These are phyloP conservation scores for Neurospora sp. DNA, from an alignment of 495 filamentous ascomycete genomes.

Conservation along the genomic window DNA sequence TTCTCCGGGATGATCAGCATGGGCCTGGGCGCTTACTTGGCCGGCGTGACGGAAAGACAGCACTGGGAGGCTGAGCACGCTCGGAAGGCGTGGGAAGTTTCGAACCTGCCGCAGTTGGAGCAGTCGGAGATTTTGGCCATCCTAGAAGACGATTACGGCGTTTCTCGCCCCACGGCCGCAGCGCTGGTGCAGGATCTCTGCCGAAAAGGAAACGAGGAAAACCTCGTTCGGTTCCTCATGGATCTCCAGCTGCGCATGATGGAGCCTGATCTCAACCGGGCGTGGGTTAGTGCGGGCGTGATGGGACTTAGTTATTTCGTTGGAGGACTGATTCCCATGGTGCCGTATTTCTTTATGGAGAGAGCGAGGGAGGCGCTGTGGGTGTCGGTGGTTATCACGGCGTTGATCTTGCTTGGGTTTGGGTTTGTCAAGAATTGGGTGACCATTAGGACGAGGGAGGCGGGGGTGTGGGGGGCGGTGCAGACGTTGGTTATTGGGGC, in stretches of 20 bases:
- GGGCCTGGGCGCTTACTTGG: slow-evolving; percentile 52
- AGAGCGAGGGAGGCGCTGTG: slow-evolving; percentile 35
- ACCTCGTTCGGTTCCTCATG: slow-evolving; percentile 46
- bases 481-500: slow-evolving; percentile 34
- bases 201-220: slow-evolving; percentile 20
- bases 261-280: slow-evolving; percentile 29
- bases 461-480: slow-evolving; percentile 28
- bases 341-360: slow-evolving; percentile 44
- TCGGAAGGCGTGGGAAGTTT: slow-evolving; percentile 34
- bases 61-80: slow-evolving; percentile 37
- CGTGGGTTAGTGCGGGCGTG: slow-evolving; percentile 37
- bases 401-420: slow-evolving; percentile 41
- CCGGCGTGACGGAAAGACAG: slow-evolving; percentile 36
- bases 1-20: slow-evolving; percentile 51
- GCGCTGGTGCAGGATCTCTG: slow-evolving; percentile 32
- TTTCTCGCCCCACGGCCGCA: slow-evolving; percentile 18
- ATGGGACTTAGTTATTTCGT: slow-evolving; percentile 47
- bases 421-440: slow-evolving; percentile 42
- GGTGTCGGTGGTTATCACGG: slow-evolving; percentile 40
- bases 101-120: slow-evolving; percentile 28
- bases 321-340: slow-evolving; percentile 46
- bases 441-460: slow-evolving; percentile 25
- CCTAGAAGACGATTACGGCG: slow-evolving; percentile 27
- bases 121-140: slow-evolving; percentile 35
- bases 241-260: slow-evolving; percentile 40